A percentile compares a stretch with the other conserved stretches of the same genome.
phyloP scores from a whole-genome alignment of 768 basidiomycete species.

The Clavaria fumosa region DNA sequence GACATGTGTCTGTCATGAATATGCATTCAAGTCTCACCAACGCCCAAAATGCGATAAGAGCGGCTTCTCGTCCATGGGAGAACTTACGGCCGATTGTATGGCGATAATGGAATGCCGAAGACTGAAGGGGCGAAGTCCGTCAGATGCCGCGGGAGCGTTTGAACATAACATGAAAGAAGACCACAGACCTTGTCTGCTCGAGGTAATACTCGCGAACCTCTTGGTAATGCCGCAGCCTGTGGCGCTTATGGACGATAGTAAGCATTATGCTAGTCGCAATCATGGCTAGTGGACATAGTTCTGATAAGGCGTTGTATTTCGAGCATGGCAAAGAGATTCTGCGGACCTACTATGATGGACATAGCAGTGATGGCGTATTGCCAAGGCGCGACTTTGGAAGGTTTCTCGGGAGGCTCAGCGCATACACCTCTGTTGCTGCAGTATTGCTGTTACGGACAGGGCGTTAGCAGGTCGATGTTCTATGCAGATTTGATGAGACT shows the following conservation, averaged over 20 bases:
- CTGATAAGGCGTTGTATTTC: no score
- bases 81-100: constrained; percentile 20
- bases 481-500: constrained; percentile 7
- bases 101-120: constrained; percentile 23
- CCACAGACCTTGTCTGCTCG: constrained; percentile 28
- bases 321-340: not conserved
- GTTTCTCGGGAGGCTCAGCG: constrained; percentile 22
- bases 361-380: constrained; percentile 25
- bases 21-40: no score
- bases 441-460: constrained; percentile 14
- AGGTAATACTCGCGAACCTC: constrained; percentile 33
- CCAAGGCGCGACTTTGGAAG: constrained; percentile 26
- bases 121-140: constrained; percentile 10
- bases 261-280: constrained; percentile 22
- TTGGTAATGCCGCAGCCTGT: constrained; percentile 22
- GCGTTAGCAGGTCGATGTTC: not conserved
- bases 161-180: not conserved
- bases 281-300: no score
- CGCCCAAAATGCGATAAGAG: no score
- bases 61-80: no score
- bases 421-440: constrained; percentile 18
- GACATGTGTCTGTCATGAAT: no score
- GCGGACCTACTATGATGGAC: constrained; percentile 25
- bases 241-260: constrained; percentile 26
- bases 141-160: not conserved